Evolutionary conservation across 2,329 filamentous ascomycete species (phyloP).

Genomic region (Epichloe amarillans): DNA sequence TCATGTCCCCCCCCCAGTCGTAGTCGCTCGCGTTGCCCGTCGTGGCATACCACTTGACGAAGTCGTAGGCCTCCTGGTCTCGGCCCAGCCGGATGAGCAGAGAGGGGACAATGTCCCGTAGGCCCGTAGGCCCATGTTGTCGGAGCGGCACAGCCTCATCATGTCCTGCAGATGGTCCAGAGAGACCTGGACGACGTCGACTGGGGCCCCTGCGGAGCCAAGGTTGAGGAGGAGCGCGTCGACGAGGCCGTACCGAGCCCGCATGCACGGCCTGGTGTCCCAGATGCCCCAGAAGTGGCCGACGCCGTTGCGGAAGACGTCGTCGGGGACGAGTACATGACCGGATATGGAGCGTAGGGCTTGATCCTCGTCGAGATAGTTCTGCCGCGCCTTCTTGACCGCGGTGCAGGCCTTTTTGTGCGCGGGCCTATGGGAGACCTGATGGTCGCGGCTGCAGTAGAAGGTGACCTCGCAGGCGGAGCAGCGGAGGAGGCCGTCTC

Average conservation of each 20-base stretch:
- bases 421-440: not conserved
- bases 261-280: constrained; percentile 32
- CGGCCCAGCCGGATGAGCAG: constrained; percentile 30
- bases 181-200: constrained; percentile 16
- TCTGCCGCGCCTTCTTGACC: constrained; percentile 2
- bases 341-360: constrained; percentile 19
- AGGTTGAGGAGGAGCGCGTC: constrained; percentile 16
- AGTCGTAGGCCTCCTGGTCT: constrained; percentile 38
- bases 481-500: constrained; percentile 4
- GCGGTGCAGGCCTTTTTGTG: constrained; percentile 2
- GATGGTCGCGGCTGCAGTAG: constrained; percentile 5
- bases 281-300: constrained; percentile 30
- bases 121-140: constrained; percentile 29
- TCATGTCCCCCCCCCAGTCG: constrained; percentile 11
- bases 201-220: constrained; percentile 16
- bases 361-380: constrained; percentile 19
- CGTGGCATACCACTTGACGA: constrained; percentile 22
- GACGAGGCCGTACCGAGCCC: constrained; percentile 17
- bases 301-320: constrained; percentile 24
- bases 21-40: constrained; percentile 6
- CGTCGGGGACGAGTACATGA: constrained; percentile 14
- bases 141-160: constrained; percentile 28
- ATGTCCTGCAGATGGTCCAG: constrained; percentile 29
- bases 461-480: constrained; percentile 4
- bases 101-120: constrained; percentile 26